Evolutionary conservation across 2,329 filamentous ascomycete species (phyloP).

Genomic region (Neodidymelliopsis sp.): DNA sequence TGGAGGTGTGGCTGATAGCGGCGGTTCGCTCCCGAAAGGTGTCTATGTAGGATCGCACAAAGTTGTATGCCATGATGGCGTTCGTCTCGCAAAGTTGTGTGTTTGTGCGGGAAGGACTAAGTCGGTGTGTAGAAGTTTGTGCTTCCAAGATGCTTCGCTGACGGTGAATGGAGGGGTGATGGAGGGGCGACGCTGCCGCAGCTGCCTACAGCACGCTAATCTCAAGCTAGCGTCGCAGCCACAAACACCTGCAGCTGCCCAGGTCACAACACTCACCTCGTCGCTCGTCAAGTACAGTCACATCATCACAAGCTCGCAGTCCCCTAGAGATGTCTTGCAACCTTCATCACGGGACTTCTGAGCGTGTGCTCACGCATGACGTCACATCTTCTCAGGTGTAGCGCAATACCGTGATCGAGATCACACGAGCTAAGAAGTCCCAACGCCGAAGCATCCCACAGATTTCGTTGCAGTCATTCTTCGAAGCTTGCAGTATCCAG

Average conservation of each 20-base stretch:
- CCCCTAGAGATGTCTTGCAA: neutral
- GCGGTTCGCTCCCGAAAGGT: conserved; percentile 91
- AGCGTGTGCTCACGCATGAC: neutral
- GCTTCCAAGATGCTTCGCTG: neutral
- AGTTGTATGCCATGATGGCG: conserved; percentile 74
- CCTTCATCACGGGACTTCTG: neutral
- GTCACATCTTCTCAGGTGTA: neutral
- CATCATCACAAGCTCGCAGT: conserved; percentile 6
- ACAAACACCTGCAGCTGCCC: conserved; percentile 3
- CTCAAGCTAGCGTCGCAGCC: conserved; percentile 4
- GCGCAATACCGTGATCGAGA: neutral
- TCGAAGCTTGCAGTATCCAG: no score
- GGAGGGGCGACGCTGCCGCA: conserved; percentile 6
- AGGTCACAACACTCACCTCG: conserved; percentile 2
- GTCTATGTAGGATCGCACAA: conserved; percentile 86
- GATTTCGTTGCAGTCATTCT: no score
- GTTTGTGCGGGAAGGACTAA: neutral
- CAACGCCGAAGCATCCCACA: no score
- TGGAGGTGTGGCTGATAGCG: conserved; percentile 87
- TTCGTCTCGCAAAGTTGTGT: neutral
- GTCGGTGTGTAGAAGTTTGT: neutral
- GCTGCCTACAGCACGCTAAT: conserved; percentile 7
- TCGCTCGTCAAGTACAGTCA: neutral
- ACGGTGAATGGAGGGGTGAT: conserved; percentile 13
- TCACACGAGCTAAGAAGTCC: no score